phyloP scores from a whole-genome alignment of 2,329 filamentous ascomycete species.

The Penicillium frequentans region DNA sequence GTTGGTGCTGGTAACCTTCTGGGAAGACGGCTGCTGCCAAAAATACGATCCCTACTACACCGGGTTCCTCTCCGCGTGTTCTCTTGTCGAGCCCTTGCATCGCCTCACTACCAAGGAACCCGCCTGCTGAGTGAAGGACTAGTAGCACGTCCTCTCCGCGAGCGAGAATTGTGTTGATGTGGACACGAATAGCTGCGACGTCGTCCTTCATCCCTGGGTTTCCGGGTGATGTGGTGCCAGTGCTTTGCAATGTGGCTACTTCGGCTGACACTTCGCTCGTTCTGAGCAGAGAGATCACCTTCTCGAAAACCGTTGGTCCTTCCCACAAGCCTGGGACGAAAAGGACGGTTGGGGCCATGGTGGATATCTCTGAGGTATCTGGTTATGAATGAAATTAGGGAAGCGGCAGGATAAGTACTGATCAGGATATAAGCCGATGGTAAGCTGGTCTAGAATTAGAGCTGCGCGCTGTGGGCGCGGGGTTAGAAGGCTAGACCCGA shows the following conservation, averaged over 20 bases:
- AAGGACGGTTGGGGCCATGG: neutral
- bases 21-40: neutral
- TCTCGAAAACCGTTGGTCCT: neutral
- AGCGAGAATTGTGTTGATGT: neutral
- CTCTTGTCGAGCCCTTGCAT: neutral
- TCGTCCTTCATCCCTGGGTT: conserved; percentile 2
- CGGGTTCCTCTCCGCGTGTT: neutral
- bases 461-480: no score
- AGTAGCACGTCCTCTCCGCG: neutral
- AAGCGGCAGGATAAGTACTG: neutral
- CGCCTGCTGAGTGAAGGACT: conserved; percentile 1
- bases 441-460: neutral
- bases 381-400: no score
- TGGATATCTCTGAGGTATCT: neutral
- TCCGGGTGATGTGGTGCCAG: neutral
- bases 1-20: conserved; percentile 1
- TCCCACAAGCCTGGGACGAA: conserved; percentile 4
- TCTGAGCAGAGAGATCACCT: neutral
- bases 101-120: conserved; percentile 1
- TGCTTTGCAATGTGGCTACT: neutral
- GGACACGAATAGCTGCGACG: neutral
- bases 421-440: neutral
- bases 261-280: neutral
- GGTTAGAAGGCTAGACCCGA: no score
- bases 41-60: neutral